Conservation (phyloP, 2,329 filamentous ascomycete genomes). For the Sporothrix sp. region DNA sequence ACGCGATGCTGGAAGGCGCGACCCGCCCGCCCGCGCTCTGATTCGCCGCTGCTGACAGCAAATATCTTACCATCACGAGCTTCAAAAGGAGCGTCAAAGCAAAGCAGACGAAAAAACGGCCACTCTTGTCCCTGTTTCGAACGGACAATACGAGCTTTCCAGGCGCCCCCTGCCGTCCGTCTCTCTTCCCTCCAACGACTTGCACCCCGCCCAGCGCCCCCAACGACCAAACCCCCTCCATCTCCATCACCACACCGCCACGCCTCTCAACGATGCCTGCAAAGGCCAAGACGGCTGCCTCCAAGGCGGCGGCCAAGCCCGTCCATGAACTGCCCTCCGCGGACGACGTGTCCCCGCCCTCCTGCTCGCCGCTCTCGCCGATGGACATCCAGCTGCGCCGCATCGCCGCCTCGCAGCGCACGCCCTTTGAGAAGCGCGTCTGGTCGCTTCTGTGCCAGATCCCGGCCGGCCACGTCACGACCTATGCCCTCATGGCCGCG, state of each 20-base stretch:
- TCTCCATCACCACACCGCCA: not conserved
- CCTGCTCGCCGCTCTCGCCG: conserved; percentile 6
- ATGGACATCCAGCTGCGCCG: conserved; percentile 34
- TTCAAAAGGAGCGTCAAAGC: no score
- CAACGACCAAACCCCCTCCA: no score
- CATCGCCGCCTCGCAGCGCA: conserved; percentile 36
- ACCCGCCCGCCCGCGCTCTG: not conserved
- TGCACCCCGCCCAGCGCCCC: no score
- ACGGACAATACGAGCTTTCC: no score
- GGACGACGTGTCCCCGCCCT: not conserved
- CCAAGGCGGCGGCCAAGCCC: not conserved
- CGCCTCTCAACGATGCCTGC: not conserved
- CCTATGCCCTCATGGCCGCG: conserved; percentile 62
- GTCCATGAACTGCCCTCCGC: not conserved
- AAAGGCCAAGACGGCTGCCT: not conserved
- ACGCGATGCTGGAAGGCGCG: not conserved
- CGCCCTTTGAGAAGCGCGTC: conserved; percentile 52
- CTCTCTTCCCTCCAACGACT: no score
- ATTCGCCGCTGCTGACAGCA: no score
- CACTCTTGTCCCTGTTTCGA: no score
- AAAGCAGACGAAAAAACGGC: no score
- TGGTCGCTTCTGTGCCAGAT: conserved; percentile 69
- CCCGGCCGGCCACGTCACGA: conserved; percentile 63
- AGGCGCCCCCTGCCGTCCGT: no score
- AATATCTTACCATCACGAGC: no score